Conservation (phyloP, 2,329 filamentous ascomycete species). For the Lachnellula suecica region DNA sequence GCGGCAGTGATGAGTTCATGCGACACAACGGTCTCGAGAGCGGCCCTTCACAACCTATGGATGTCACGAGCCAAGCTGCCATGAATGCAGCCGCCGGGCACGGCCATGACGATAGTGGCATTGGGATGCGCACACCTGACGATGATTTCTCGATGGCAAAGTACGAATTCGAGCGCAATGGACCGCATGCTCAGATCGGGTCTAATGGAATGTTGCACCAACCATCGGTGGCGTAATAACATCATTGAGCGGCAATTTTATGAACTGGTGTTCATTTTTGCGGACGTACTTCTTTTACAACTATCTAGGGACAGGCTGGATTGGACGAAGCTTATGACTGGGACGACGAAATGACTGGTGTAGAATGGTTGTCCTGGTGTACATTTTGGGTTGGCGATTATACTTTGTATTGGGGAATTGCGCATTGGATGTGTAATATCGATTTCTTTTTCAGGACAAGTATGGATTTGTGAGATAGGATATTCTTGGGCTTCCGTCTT, state of each 20-base stretch:
- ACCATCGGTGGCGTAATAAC: slow-evolving; percentile 14
- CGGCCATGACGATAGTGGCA: slow-evolving; percentile 71
- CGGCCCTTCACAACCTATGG: slow-evolving; percentile 31
- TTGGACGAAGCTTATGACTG: slow-evolving; percentile 22
- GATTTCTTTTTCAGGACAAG: background rate
- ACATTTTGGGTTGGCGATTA: slow-evolving; percentile 17
- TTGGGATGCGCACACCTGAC: slow-evolving; percentile 67
- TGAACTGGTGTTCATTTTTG: slow-evolving; percentile 7
- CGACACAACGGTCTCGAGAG: slow-evolving; percentile 18
- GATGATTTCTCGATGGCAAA: slow-evolving; percentile 64
- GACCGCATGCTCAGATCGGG: slow-evolving; percentile 21
- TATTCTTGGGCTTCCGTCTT: background rate
- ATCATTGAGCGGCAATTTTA: background rate
- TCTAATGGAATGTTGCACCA: slow-evolving; percentile 20
- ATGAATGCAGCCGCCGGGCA: slow-evolving; percentile 50
- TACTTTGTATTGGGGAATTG: background rate
- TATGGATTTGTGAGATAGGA: background rate
- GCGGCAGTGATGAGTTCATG: slow-evolving; percentile 31
- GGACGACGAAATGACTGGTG: slow-evolving; percentile 25
- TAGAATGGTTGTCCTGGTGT: slow-evolving; percentile 23
- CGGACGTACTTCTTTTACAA: slow-evolving; percentile 14
- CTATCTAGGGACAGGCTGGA: slow-evolving; percentile 16
- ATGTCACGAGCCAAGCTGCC: slow-evolving; percentile 42
- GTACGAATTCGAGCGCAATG: slow-evolving; percentile 43
- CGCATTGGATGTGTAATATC: slow-evolving; percentile 2